A percentile compares a stretch with the other conserved stretches of the same genome.
phyloP scores from a whole-genome alignment of 495 filamentous ascomycete species.

The Penicillium samsonianum region DNA sequence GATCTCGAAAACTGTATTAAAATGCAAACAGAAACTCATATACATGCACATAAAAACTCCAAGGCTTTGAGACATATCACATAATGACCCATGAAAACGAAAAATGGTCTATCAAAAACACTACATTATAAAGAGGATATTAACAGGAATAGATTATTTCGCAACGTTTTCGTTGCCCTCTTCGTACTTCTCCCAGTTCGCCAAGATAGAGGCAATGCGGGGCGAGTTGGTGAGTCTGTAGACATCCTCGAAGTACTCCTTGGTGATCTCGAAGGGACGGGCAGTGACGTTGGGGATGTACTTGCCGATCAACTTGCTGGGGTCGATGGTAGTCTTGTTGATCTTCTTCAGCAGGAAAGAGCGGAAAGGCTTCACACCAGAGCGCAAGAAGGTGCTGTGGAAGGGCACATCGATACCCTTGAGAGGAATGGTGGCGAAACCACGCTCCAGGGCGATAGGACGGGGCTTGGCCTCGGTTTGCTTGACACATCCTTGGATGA shows the following conservation, averaged over 20 bases:
- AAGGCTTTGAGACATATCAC: constrained; percentile 28
- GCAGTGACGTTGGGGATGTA: constrained; percentile 99
- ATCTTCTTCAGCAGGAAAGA: constrained; percentile 99
- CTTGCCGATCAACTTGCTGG: constrained; percentile 92
- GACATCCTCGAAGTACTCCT: constrained; percentile 99
- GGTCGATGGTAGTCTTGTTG: constrained; percentile 96
- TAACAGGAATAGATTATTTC: constrained; percentile 20
- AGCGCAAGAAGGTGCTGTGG: constrained; percentile 96
- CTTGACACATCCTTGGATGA: constrained; percentile 81
- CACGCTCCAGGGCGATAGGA: constrained; percentile 85
- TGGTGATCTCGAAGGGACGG: constrained; percentile 88
- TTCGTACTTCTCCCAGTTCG: constrained; percentile 77
- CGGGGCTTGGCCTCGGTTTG: constrained; percentile 84
- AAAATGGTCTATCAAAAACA: constrained; percentile 28
- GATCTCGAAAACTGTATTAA: not conserved
- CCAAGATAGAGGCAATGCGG: constrained; percentile 84
- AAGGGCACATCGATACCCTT: constrained; percentile 98
- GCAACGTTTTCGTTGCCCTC: constrained; percentile 39
- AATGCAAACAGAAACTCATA: constrained; percentile 9
- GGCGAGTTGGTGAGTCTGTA: constrained; percentile 91
- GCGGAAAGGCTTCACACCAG: constrained; percentile 97
- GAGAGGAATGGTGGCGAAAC: constrained; percentile 95
- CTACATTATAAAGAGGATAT: constrained; percentile 26
- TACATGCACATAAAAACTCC: constrained; percentile 17
- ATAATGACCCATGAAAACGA: constrained; percentile 28